Evolutionary conservation across 2,329 filamentous ascomycete species (phyloP), one percentile per base, ranked within the genome.

Genomic region (Volutella citrinella): DNA sequence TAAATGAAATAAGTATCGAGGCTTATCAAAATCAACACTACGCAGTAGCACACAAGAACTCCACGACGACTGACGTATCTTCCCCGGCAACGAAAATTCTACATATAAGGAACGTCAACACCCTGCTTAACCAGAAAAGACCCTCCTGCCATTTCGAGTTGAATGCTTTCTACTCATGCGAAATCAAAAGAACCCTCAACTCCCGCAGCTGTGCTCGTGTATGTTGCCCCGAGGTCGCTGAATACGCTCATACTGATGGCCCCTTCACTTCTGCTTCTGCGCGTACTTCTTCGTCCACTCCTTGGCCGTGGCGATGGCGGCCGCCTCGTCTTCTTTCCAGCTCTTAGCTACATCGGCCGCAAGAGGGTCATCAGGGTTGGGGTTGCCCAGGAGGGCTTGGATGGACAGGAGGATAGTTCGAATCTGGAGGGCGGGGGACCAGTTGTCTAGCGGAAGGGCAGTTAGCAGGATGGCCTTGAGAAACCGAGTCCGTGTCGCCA

Each of bases 351-450:
- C 93, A 48, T 98, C 91, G 58, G 95, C 94, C 30, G 93, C 94
- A 25, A 98, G 79, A n/a, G 93, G 94, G 58, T 98, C 93, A 56
- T 98, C 93, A 19, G 94, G 93, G 65, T 98, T 98, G 11, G 93
- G 93, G 6, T 93, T 91, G 27, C 93, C 93, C 11, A 98, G 81
- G 16, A 98, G 77, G 31, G 93, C 93, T 65, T 98, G 94, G 60
- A 98, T 98, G 9, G 91, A 97, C 34, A 98, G 81, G n/a, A 98
- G 80, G 49, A 98, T 98, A 7, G 93, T 98, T 46, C 93, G 84
- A 60, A 98, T 98, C 66, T 98, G 93, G 19, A 98, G 78, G 11
- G 94, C 93, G 6, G 93, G 93, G 15, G 91, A 97, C 93, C 93
- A 98, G 74, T 98, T 98, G 63, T 91, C 90, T 96, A 44, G 34